These are phyloP conservation scores for Pestalotiopsis sp. DNA, from an alignment of 2,329 filamentous ascomycete genomes.

Conservation along the genomic window DNA sequence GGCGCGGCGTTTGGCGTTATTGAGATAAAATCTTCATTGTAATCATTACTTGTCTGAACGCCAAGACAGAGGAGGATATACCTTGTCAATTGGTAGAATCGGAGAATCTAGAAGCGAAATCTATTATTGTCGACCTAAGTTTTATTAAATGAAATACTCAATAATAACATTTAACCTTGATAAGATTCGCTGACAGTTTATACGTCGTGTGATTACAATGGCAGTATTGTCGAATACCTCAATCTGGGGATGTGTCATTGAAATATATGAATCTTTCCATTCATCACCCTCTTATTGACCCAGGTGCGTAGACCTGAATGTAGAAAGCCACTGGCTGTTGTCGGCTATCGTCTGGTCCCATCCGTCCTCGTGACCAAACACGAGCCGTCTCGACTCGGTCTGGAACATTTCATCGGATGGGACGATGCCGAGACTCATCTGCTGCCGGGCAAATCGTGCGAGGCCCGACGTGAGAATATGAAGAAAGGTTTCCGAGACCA, in stretches of 20 bases:
- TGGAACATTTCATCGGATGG: slow-evolving; percentile 7
- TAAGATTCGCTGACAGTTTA: too few species aligned
- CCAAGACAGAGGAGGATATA: neutral
- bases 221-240: too few species aligned
- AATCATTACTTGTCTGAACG: neutral
- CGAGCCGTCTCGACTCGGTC: slow-evolving; percentile 15
- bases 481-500: neutral
- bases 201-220: too few species aligned
- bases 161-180: too few species aligned
- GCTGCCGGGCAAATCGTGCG: neutral
- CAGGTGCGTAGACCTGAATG: neutral
- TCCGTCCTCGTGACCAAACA: slow-evolving; percentile 37
- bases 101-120: too few species aligned
- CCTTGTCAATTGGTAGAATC: too few species aligned
- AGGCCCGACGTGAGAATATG: neutral
- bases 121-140: too few species aligned
- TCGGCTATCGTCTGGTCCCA: slow-evolving; percentile 44
- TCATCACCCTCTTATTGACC: neutral
- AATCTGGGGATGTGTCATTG: too few species aligned
- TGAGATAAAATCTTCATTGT: neutral
- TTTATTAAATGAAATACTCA: too few species aligned
- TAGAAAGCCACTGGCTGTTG: slow-evolving; percentile 33
- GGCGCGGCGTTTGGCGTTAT: neutral
- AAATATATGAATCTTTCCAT: too few species aligned
- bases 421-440: neutral